Conservation (phyloP, 2,329 filamentous ascomycete species). For the Xylaria sp. region DNA sequence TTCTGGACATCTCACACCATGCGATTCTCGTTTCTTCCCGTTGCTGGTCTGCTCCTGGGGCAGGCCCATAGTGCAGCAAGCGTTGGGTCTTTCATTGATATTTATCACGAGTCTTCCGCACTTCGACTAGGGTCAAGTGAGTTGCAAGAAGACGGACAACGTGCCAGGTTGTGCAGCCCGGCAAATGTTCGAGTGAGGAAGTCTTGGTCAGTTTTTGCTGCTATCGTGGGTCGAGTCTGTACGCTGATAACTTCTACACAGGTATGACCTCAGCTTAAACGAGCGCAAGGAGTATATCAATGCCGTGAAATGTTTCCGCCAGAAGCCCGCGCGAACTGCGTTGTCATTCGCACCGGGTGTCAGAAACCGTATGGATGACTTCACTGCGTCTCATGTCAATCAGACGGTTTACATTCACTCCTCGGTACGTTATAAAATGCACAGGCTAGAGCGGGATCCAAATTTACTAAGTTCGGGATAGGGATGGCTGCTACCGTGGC, state of each 20-base stretch:
- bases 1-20: neutral
- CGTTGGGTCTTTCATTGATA: neutral
- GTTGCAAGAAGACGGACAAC: neutral
- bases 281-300: neutral
- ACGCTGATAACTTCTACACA: neutral
- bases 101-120: neutral
- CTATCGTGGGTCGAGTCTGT: neutral
- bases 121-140: neutral
- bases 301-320: neutral
- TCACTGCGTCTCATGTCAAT: neutral
- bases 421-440: neutral
- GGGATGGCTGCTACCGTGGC: neutral
- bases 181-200: neutral
- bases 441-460: neutral
- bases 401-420: neutral
- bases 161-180: neutral
- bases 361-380: conserved; percentile 1
- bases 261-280: neutral
- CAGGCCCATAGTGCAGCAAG: neutral
- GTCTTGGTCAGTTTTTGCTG: neutral
- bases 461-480: neutral
- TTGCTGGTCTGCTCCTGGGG: neutral
- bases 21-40: neutral
- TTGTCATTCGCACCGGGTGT: neutral
- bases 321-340: neutral